Evolutionary conservation across 768 basidiomycete genomes (phyloP).

Genomic region (Leccinum variicolor): DNA sequence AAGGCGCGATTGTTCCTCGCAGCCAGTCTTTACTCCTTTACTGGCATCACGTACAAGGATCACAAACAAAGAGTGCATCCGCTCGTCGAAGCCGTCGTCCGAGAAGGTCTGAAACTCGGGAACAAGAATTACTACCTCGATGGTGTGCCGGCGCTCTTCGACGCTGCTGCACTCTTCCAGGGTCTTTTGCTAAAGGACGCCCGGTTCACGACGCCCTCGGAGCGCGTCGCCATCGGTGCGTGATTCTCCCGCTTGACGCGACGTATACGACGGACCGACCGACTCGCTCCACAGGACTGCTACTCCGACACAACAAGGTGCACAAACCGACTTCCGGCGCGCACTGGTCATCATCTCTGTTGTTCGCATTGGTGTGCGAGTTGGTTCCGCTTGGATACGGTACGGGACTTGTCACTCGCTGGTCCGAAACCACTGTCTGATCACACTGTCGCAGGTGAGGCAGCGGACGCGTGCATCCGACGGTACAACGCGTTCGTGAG

Average conservation of each 20-base stretch:
- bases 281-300: constrained; percentile 43
- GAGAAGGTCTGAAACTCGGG: constrained; percentile 84
- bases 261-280: neutral
- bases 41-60: constrained; percentile 53
- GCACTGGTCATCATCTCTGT: constrained; percentile 66
- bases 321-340: constrained; percentile 61
- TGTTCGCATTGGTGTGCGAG: constrained; percentile 77
- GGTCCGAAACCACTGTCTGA: neutral
- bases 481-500: constrained; percentile 64
- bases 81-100: constrained; percentile 66
- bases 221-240: constrained; percentile 60
- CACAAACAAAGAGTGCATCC: constrained; percentile 59
- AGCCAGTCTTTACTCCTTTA: constrained; percentile 70
- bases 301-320: constrained; percentile 63
- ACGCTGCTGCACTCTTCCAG: constrained; percentile 43
- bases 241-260: neutral
- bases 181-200: constrained; percentile 29
- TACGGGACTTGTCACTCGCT: neutral
- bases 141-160: constrained; percentile 67
- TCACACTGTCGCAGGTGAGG: constrained; percentile 33
- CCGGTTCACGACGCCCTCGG: constrained; percentile 38
- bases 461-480: constrained; percentile 47
- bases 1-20: constrained; percentile 75
- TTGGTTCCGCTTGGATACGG: constrained; percentile 53
- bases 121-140: constrained; percentile 73